Base-by-base conservation (phyloP, 2,329 filamentous ascomycete species). In the Neonectria coccinea region DNA sequence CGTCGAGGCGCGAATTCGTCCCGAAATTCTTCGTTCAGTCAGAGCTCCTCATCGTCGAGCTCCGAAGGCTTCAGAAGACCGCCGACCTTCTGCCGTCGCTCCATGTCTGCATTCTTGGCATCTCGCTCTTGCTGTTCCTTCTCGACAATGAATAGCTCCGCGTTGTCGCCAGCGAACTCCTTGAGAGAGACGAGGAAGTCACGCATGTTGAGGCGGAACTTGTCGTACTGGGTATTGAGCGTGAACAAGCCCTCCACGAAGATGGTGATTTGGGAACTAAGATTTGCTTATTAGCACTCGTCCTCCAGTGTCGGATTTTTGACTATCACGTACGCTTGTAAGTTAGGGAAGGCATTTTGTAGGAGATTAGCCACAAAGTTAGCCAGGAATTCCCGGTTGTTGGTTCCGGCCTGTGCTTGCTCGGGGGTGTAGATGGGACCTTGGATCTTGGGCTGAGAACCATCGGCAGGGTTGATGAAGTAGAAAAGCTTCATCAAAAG, bases 101-200 rank as follows among this genome's bases (percentile, higher is more conserved):
- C 93, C 74, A 94, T 90, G 78, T 99, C 97, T 22, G 93, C 92
- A 53, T 91, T 90, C 79, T 94, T 93, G 51, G 92, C 92, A 73
- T 95, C 92, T 69, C 89, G 89, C 66, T 95, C 91, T 68, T 94
- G 93, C 79, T 97, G 92, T 80, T 99, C 96, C 79, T 97, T 94
- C 79, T 99, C 96, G 63, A 97, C 94, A 4, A 92, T 89, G 80
- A 92, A 99, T 10, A 99, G 86, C 76, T 99, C 96, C 1, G 95
- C 89, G 74, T 98, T 97, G 80, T 99, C 96, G 56, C 93, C 96
- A 1, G 93, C 90, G 68, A 98, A 99, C 80, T 99, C 97, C 82
- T 97, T 97, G 72, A 99, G 85, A 22, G 94, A 97, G 74, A 99
- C 97, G 71, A 99, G 83, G 88, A 99, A 99, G 81, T 99, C 96